Evolutionary conservation across 163 green algal genomes (phyloP).

Genomic region (Chloromonas sp.): DNA sequence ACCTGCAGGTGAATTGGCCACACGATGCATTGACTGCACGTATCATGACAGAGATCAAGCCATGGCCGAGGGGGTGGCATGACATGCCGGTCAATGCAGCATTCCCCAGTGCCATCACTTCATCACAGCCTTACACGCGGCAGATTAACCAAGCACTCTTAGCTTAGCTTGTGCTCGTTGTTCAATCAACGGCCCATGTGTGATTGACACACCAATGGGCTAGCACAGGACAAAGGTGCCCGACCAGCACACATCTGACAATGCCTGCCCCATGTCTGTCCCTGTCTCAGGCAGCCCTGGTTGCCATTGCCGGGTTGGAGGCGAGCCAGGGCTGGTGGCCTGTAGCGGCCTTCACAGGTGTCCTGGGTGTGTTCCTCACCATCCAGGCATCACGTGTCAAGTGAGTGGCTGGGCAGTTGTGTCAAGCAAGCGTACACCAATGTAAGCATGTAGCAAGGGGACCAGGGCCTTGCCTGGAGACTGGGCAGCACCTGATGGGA

Average conservation of each 20-base stretch:
- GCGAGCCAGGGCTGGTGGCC: conserved; percentile 23
- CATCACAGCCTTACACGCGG: no score
- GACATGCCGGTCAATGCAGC: no score
- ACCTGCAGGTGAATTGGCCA: conserved; percentile 20
- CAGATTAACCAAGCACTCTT: no score
- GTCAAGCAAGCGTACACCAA: conserved; percentile 8
- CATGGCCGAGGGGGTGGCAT: no score
- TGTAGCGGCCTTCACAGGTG: conserved; percentile 28
- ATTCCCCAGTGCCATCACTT: no score
- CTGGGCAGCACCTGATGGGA: background rate
- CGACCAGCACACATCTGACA: background rate
- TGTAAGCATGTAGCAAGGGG: no score
- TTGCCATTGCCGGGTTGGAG: conserved; percentile 24
- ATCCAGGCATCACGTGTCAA: conserved; percentile 71
- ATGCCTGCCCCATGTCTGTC: background rate
- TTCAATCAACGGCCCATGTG: conserved; percentile 13
- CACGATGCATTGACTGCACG: no score
- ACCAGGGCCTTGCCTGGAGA: no score
- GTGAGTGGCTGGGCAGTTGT: conserved; percentile 41
- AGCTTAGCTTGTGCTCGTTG: background rate
- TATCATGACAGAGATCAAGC: no score
- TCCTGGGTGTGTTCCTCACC: conserved; percentile 73
- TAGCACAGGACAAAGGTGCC: background rate
- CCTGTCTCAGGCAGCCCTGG: background rate
- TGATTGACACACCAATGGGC: background rate